phyloP scores from a whole-genome alignment of 805 yeast species.

The Metschnikowia baotianmanensis region DNA sequence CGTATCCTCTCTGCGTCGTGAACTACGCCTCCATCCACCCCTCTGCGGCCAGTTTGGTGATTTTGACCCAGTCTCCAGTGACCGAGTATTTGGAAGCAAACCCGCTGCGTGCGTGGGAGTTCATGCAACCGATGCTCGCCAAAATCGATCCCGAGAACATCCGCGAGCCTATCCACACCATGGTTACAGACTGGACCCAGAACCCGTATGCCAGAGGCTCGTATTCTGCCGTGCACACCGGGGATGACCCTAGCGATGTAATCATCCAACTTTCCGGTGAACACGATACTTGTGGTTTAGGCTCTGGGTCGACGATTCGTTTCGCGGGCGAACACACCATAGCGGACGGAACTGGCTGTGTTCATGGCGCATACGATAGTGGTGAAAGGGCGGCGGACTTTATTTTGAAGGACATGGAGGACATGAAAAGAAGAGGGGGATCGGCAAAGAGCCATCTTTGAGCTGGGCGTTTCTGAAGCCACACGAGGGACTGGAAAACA shows the following conservation, averaged over 20 bases:
- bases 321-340: slow-evolving; percentile 93
- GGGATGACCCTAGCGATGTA: slow-evolving; percentile 65
- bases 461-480: no score
- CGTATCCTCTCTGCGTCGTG: slow-evolving; percentile 59
- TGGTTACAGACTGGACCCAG: slow-evolving; percentile 67
- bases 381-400: slow-evolving; percentile 50
- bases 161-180: slow-evolving; percentile 33
- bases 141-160: slow-evolving; percentile 19
- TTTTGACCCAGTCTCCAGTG: slow-evolving; percentile 69
- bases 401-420: not conserved
- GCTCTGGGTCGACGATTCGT: slow-evolving; percentile 53
- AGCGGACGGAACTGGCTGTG: slow-evolving; percentile 86
- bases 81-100: slow-evolving; percentile 57
- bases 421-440: not conserved
- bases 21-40: slow-evolving; percentile 43
- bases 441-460: no score
- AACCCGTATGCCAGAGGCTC: slow-evolving; percentile 83
- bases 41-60: slow-evolving; percentile 45
- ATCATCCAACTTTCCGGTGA: slow-evolving; percentile 57
- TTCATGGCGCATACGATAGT: slow-evolving; percentile 85
- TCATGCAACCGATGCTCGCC: slow-evolving; percentile 52
- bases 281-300: slow-evolving; percentile 32
- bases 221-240: slow-evolving; percentile 67
- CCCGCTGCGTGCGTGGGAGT: slow-evolving; percentile 54
- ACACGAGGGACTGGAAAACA: no score